These are phyloP conservation scores for Kwoniella dejecticola DNA, from an alignment of 768 basidiomycete genomes.

Conservation along the genomic window DNA sequence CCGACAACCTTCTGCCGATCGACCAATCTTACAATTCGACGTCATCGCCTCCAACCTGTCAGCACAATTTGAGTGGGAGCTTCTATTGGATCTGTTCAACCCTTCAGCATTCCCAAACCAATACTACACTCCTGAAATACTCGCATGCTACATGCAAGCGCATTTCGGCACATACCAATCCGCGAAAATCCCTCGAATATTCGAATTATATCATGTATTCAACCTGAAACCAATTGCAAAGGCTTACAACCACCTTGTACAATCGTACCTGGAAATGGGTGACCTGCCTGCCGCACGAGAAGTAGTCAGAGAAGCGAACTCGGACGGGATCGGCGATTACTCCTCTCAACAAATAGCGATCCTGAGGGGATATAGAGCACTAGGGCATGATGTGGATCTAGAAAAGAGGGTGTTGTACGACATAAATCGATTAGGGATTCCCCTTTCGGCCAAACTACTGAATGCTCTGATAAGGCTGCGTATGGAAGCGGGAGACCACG, in stretches of 20 bases:
- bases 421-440: conserved; percentile 14
- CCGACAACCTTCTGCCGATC: background rate
- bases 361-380: conserved; percentile 25
- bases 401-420: conserved; percentile 27
- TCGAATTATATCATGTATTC: conserved; percentile 12
- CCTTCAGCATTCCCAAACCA: conserved; percentile 14
- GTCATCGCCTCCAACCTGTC: conserved; percentile 3
- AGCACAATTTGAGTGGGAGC: conserved; percentile 2
- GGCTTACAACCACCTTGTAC: conserved; percentile 22
- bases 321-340: background rate
- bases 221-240: conserved; percentile 9
- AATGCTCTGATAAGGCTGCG: conserved; percentile 26
- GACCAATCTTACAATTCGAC: background rate
- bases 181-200: conserved; percentile 16
- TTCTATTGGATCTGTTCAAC: conserved; percentile 12
- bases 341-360: conserved; percentile 28
- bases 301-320: conserved; percentile 8
- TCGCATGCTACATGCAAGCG: conserved; percentile 18
- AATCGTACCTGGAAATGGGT: conserved; percentile 20
- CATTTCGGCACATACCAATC: conserved; percentile 16
- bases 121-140: conserved; percentile 11
- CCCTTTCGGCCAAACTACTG: conserved; percentile 16
- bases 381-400: conserved; percentile 25
- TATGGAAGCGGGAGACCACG: conserved; percentile 18
- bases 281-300: conserved; percentile 21